Conservation (phyloP, 257 asterid genomes). For the Buddleja alternifolia region DNA sequence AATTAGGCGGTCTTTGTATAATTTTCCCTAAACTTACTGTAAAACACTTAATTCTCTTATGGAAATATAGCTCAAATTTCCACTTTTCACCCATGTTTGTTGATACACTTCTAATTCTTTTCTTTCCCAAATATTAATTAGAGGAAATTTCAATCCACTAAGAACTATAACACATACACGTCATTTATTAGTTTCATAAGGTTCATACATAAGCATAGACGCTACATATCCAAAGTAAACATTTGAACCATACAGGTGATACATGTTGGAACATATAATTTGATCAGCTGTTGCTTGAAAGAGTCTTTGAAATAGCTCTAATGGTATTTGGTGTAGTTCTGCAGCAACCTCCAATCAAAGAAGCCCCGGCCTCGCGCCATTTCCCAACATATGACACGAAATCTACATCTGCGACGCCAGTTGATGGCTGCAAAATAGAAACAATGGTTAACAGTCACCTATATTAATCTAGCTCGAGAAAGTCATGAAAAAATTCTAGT, state of each 20-base stretch:
- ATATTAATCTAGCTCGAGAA: background rate
- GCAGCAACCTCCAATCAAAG: conserved; percentile 86
- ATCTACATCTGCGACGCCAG: conserved; percentile 55
- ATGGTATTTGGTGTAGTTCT: conserved; percentile 81
- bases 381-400: conserved; percentile 73
- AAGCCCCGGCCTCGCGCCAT: conserved; percentile 86
- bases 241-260: background rate
- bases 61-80: no score
- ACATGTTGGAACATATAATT: background rate
- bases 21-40: no score
- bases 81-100: no score
- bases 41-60: no score
- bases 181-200: conserved; percentile 9
- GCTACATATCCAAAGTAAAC: background rate
- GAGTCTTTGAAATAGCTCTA: conserved; percentile 61
- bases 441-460: background rate
- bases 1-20: no score
- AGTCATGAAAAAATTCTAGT: background rate
- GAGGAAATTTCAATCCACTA: no score
- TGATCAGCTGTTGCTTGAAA: conserved; percentile 32
- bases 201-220: conserved; percentile 16
- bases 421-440: conserved; percentile 45
- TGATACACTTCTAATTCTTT: no score
- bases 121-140: no score
- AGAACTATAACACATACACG: background rate